A percentile compares a stretch with the other conserved stretches of the same genome.
Evolutionary conservation across 305 asterid genomes (phyloP).

Genomic region (Fraxinus ornus): DNA sequence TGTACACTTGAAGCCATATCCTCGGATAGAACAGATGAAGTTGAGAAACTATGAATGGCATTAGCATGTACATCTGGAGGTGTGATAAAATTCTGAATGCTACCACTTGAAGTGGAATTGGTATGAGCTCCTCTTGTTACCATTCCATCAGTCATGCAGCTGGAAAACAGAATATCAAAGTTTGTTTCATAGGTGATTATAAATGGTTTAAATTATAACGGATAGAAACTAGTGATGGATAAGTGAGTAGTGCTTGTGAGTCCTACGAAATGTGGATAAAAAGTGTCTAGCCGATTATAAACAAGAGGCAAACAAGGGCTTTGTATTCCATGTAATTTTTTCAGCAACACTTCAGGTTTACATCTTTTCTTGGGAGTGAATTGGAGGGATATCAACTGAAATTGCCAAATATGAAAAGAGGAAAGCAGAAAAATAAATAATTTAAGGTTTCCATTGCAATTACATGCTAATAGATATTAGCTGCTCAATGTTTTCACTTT

Average conservation of each 20-base stretch:
- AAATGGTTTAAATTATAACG: background rate
- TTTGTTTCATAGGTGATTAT: background rate
- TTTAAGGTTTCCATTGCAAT: background rate
- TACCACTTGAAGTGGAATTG: conserved; percentile 38
- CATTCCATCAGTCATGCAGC: conserved; percentile 60
- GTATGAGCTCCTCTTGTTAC: conserved; percentile 31
- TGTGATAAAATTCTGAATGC: conserved; percentile 29
- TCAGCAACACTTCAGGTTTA: background rate
- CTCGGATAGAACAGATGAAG: conserved; percentile 38
- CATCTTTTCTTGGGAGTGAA: background rate
- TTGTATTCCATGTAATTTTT: background rate
- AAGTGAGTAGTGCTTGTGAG: background rate
- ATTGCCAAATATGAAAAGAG: background rate
- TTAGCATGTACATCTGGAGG: conserved; percentile 27
- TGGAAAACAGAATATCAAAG: conserved; percentile 23
- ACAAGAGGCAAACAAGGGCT: background rate
- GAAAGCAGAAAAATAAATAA: background rate
- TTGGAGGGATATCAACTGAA: background rate
- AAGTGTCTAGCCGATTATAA: background rate
- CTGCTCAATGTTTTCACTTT: conserved; percentile 13
- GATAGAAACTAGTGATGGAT: background rate
- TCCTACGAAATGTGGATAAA: background rate
- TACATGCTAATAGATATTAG: conserved; percentile 7
- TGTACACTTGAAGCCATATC: conserved; percentile 32
- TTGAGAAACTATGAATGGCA: conserved; percentile 27